Percentiles rank a stretch among this genome's conserved stretches.
Evolutionary conservation across 345 rosid species (phyloP).

Genomic region (Salix viminalis): DNA sequence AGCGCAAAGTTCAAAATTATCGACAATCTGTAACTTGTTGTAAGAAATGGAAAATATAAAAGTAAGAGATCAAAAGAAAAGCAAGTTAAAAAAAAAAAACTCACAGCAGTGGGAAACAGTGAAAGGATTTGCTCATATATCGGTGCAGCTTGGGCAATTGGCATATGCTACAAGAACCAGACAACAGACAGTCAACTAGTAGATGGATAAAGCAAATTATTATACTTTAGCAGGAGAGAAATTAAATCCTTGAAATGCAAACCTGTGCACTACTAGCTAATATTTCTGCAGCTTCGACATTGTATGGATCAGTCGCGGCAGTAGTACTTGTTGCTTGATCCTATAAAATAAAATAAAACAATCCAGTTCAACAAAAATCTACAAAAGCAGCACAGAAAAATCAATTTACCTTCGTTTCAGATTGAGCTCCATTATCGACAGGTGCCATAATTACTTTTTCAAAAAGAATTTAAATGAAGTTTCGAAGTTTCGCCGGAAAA

Average conservation of each 20-base stretch:
- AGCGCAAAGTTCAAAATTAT: background rate
- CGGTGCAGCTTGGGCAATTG: slow-evolving; percentile 69
- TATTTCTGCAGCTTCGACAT: slow-evolving; percentile 72
- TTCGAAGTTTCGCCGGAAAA: no score
- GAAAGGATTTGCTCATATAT: slow-evolving; percentile 80
- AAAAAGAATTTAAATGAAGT: no score
- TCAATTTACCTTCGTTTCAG: background rate
- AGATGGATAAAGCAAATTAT: background rate
- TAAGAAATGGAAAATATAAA: background rate
- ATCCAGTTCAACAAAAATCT: background rate
- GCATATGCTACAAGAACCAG: slow-evolving; percentile 46
- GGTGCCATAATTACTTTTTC: no score
- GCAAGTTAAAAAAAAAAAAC: slow-evolving; percentile 18
- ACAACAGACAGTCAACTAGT: background rate
- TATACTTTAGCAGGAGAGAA: background rate
- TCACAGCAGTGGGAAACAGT: slow-evolving; percentile 83
- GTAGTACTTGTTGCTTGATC: slow-evolving; percentile 15
- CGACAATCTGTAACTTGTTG: background rate
- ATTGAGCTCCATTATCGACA: background rate
- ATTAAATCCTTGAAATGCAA: background rate
- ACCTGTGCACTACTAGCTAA: slow-evolving; percentile 72
- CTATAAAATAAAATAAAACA: background rate
- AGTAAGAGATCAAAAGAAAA: background rate
- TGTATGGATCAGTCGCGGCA: slow-evolving; percentile 59
- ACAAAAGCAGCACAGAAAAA: background rate